These are phyloP conservation scores for Pyrenophora graminea DNA, from an alignment of 2,329 filamentous ascomycete species.

Conservation along the genomic window DNA sequence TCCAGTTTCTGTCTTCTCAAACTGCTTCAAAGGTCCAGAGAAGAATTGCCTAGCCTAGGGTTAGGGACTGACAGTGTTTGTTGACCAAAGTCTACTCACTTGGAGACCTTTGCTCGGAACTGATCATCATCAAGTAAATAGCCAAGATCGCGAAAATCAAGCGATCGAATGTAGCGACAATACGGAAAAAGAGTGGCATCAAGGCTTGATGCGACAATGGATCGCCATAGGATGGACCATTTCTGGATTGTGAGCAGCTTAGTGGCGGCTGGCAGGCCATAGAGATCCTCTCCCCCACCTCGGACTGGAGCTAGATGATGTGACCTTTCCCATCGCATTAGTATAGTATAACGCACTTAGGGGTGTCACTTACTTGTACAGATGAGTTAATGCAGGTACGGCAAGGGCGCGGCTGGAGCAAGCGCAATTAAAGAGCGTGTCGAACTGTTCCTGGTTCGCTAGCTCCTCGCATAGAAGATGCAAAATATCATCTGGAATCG, in stretches of 20 bases:
- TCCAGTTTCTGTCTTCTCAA: slow-evolving; percentile 41
- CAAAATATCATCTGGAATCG: slow-evolving; percentile 63
- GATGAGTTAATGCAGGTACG: slow-evolving; percentile 61
- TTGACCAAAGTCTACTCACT: slow-evolving; percentile 45
- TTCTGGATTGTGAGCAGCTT: slow-evolving; percentile 56
- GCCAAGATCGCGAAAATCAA: slow-evolving; percentile 66
- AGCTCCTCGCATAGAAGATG: slow-evolving; percentile 65
- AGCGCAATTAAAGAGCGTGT: slow-evolving; percentile 64
- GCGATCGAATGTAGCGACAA: slow-evolving; percentile 65
- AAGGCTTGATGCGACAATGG: slow-evolving; percentile 68
- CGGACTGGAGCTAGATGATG: slow-evolving; percentile 51
- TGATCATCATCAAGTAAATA: slow-evolving; percentile 63
- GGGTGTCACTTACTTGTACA: slow-evolving; percentile 61
- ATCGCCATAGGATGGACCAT: slow-evolving; percentile 69
- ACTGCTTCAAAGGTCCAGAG: slow-evolving; percentile 51
- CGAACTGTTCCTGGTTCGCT: slow-evolving; percentile 60
- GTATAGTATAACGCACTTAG: background rate
- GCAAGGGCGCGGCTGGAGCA: slow-evolving; percentile 61
- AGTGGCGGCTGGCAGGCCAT: slow-evolving; percentile 37
- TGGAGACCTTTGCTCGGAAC: slow-evolving; percentile 62
- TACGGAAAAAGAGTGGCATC: slow-evolving; percentile 69
- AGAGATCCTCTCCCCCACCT: slow-evolving; percentile 50
- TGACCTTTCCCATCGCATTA: slow-evolving; percentile 35
- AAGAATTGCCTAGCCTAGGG: slow-evolving; percentile 54
- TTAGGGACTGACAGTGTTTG: slow-evolving; percentile 8